Base-by-base conservation (phyloP, 345 rosid genomes). In the Salix brachista region DNA sequence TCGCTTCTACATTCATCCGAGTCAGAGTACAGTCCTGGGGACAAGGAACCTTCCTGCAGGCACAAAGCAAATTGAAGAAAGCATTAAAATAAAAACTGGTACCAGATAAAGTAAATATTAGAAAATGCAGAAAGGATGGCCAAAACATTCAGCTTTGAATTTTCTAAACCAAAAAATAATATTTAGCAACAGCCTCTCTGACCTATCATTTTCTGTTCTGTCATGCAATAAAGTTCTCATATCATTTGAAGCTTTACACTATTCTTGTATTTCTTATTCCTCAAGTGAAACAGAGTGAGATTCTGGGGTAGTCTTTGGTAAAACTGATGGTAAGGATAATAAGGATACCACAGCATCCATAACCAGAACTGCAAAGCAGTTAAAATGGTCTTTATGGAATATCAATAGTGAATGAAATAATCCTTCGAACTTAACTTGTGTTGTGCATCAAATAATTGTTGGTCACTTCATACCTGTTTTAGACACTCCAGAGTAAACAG, bases 21-120 rank as follows among this genome's bases (percentile, higher is more conserved):
- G 75, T 93, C 97, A 23, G 97, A 90, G 81, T 96, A 92, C 78
- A 92, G 78, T 73, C 89, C 97, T 48, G 95, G 89, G 44, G 97
- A 83, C 79, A 87, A 70, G 75, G 89, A 77, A 85, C 89, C 92
- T 85, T 89, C 99, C 99, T 96, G 91, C 84, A 87, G 74, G 74
- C 65, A 83, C 25, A 74, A 76, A 79, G 52, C 64, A 71, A 75
- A 74, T 70, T 84, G 67, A 75, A 72, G 32, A 56, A 78, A 65
- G 79, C 62, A 39, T 61, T 39, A 64, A 67, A 70, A 21, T 36
- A 52, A 66, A 48, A 37, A 44, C 26, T 54, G 39, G 37, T 21
- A 16, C 7, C 34, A 5, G 65, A 73, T 18, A 30, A 73, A 72
- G 75, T 16, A 3, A 52, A 8, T 32, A 32, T 4, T 25, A 66